phyloP scores from a whole-genome alignment of 768 basidiomycete genomes.

The Collybia sordida region DNA sequence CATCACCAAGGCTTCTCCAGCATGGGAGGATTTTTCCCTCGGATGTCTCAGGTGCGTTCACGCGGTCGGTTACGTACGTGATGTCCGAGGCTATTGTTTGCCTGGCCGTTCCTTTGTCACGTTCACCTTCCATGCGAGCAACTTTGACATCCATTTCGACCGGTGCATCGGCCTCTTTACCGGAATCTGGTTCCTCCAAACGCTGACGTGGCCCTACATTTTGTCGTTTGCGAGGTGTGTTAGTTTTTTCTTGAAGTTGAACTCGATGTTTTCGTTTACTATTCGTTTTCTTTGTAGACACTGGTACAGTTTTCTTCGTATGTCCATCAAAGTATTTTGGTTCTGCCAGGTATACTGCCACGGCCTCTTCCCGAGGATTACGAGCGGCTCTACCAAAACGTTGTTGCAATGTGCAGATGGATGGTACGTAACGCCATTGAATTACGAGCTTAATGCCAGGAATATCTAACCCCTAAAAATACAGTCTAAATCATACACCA shows the following conservation, averaged over 20 bases:
- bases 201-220: not conserved
- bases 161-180: not conserved
- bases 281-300: too few species aligned
- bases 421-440: constrained; percentile 9
- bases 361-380: not conserved
- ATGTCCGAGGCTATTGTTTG: too few species aligned
- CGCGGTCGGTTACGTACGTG: too few species aligned
- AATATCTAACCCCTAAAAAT: constrained; percentile 8
- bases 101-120: too few species aligned
- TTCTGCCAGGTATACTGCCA: constrained; percentile 14
- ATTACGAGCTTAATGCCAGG: constrained; percentile 13
- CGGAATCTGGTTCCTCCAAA: not conserved
- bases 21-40: not conserved
- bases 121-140: too few species aligned
- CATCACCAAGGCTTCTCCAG: not conserved
- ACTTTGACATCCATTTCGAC: too few species aligned
- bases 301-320: not conserved
- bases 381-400: constrained; percentile 11
- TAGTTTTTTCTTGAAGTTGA: not conserved
- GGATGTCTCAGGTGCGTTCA: not conserved
- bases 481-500: not conserved
- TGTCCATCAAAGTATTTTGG: constrained; percentile 10
- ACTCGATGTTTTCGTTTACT: not conserved
- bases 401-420: constrained; percentile 12
- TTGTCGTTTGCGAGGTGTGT: not conserved